Evolutionary conservation across 2,329 filamentous ascomycete species (phyloP).

Genomic region (Trichoderma cornu-damae): DNA sequence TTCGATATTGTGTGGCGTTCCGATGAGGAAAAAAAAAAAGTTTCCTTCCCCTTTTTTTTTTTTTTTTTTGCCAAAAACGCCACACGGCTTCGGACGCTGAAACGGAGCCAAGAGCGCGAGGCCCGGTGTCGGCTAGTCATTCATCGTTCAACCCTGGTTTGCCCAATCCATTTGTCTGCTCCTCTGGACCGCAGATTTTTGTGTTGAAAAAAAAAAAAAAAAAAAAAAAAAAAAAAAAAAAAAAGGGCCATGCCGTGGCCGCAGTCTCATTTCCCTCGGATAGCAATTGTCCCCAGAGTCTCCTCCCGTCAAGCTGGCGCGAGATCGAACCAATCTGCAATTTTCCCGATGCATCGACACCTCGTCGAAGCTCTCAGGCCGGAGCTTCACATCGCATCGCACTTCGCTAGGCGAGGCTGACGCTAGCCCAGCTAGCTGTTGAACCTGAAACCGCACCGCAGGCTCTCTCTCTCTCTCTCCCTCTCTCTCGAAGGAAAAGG

Average conservation of each 20-base stretch:
- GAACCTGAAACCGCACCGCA: constrained; percentile 22
- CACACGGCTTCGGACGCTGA: constrained; percentile 15
- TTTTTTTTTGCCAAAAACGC: constrained; percentile 8
- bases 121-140: constrained; percentile 9
- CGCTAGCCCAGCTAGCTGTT: constrained; percentile 15
- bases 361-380: not conserved
- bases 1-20: constrained; percentile 9
- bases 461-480: no score
- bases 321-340: not conserved
- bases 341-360: not conserved
- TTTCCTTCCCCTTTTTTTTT: no score
- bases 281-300: not conserved
- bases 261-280: not conserved
- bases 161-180: not conserved
- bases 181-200: not conserved
- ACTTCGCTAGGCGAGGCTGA: constrained; percentile 20
- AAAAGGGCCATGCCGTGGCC: not conserved
- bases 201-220: no score
- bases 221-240: no score
- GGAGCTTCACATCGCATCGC: constrained; percentile 9
- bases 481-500: no score
- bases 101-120: constrained; percentile 12
- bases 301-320: not conserved
- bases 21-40: not conserved
- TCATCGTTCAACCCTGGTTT: constrained; percentile 4